A percentile compares a stretch with the other conserved stretches of the same genome.
Evolutionary conservation across 306 rosid species (phyloP).

Genomic region (Quercus suber): DNA sequence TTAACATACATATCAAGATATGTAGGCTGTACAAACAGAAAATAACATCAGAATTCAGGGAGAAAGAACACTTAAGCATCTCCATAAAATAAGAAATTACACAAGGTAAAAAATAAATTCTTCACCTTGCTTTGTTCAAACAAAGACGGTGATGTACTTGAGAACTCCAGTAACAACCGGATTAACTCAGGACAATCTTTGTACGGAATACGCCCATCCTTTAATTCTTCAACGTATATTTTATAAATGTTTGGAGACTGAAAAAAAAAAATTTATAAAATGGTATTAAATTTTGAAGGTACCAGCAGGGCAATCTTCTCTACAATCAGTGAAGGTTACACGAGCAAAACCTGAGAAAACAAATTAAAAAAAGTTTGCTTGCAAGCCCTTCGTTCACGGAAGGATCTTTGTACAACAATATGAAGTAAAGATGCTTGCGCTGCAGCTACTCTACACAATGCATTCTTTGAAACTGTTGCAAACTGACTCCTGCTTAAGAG

Average conservation of each 20-base stretch:
- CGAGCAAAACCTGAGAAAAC: conserved; percentile 65
- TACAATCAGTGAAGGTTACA: neutral
- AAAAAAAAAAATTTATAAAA: conserved; percentile 14
- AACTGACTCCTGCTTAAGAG: conserved; percentile 73
- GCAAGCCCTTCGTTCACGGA: conserved; percentile 62
- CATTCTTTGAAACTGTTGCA: conserved; percentile 71
- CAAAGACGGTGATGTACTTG: conserved; percentile 47
- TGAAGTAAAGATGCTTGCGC: conserved; percentile 66
- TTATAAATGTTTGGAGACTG: conserved; percentile 65
- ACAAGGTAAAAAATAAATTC: conserved; percentile 1
- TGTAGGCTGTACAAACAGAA: conserved; percentile 52
- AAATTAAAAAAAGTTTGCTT: conserved; percentile 57
- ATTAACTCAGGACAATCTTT: conserved; percentile 76
- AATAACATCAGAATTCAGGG: conserved; percentile 16
- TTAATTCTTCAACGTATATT: conserved; percentile 67
- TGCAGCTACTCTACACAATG: conserved; percentile 69
- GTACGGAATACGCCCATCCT: conserved; percentile 55
- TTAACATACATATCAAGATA: conserved; percentile 86
- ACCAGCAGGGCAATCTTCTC: neutral
- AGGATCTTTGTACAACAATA: conserved; percentile 54
- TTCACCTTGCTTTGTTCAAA: conserved; percentile 69
- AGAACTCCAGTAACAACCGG: conserved; percentile 66
- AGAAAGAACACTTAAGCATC: conserved; percentile 7
- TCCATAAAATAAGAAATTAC: neutral
- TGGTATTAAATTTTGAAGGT: neutral